Evolutionary conservation across 1,284 basidiomycete species (phyloP).

Genomic region (Schizophyllum commune): DNA sequence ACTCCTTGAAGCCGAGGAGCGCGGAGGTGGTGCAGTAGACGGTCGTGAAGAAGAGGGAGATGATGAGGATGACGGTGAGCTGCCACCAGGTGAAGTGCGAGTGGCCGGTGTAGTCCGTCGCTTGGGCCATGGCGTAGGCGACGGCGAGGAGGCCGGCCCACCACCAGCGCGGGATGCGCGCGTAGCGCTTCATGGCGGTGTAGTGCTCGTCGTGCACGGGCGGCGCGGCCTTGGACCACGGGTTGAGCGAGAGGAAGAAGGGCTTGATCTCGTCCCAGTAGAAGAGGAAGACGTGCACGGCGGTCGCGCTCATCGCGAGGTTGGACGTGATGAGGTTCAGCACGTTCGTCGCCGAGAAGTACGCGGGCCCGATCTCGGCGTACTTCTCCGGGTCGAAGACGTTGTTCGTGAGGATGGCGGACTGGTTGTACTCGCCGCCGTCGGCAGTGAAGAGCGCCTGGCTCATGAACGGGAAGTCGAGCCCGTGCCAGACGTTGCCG

Average conservation of each 20-base stretch:
- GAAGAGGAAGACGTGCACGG: slow-evolving; percentile 11
- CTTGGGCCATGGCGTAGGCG: slow-evolving; percentile 14
- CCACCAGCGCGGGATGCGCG: slow-evolving; percentile 7
- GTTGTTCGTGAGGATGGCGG: slow-evolving; percentile 11
- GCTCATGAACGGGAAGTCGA: slow-evolving; percentile 13
- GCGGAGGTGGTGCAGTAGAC: slow-evolving; percentile 13
- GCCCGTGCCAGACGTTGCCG: slow-evolving; percentile 14
- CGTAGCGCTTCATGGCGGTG: slow-evolving; percentile 10
- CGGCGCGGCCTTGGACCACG: slow-evolving; percentile 11
- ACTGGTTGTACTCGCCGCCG: slow-evolving; percentile 9
- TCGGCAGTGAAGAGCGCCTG: slow-evolving; percentile 7
- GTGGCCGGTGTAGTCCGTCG: slow-evolving; percentile 13
- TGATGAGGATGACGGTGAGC: slow-evolving; percentile 10
- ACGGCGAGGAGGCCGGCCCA: slow-evolving; percentile 8
- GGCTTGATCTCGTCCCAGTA: slow-evolving; percentile 9
- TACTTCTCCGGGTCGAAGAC: slow-evolving; percentile 11
- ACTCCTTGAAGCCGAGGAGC: slow-evolving; percentile 11
- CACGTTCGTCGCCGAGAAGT: slow-evolving; percentile 12
- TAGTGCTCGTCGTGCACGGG: slow-evolving; percentile 13
- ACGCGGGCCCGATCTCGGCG: slow-evolving; percentile 11
- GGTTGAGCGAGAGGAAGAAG: slow-evolving; percentile 10
- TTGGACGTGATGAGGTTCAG: slow-evolving; percentile 11
- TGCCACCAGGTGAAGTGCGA: slow-evolving; percentile 14
- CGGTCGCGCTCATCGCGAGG: slow-evolving; percentile 13
- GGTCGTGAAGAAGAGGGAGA: slow-evolving; percentile 13